Evolutionary conservation across 768 basidiomycete genomes (phyloP).

Genomic region (Collybiopsis confluens): DNA sequence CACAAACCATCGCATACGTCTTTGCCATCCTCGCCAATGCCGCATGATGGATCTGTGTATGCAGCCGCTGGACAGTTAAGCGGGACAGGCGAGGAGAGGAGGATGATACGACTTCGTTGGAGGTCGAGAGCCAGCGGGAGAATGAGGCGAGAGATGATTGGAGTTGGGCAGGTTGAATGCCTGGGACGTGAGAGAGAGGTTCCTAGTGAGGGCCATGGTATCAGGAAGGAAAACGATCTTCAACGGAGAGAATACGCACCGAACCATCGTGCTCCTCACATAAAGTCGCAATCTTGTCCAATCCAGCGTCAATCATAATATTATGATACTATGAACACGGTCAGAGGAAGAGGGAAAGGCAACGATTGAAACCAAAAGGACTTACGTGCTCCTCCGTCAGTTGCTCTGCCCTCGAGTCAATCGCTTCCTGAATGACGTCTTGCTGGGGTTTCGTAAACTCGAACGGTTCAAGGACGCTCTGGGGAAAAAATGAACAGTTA

Average conservation of each 20-base stretch:
- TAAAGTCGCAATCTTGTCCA: conserved; percentile 41
- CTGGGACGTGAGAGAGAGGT: conserved; percentile 73
- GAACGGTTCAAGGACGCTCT: conserved; percentile 67
- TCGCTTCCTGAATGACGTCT: conserved; percentile 47
- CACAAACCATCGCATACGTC: conserved; percentile 72
- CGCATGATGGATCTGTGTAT: conserved; percentile 68
- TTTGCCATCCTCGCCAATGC: conserved; percentile 64
- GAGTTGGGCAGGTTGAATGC: conserved; percentile 60
- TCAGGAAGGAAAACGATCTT: background rate
- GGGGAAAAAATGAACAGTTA: conserved; percentile 3
- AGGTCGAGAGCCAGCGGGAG: conserved; percentile 77
- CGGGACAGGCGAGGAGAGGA: conserved; percentile 76
- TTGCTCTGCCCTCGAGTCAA: conserved; percentile 56
- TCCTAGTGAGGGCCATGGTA: conserved; percentile 38
- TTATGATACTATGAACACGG: conserved; percentile 35
- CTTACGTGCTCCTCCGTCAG: conserved; percentile 85
- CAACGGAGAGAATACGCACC: conserved; percentile 26
- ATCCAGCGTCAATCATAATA: conserved; percentile 51
- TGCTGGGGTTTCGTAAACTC: conserved; percentile 64
- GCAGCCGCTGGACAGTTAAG: conserved; percentile 63
- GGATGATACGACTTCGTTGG: conserved; percentile 71
- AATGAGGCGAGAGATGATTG: conserved; percentile 64
- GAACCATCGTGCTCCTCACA: conserved; percentile 33
- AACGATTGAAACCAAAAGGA: conserved; percentile 7
- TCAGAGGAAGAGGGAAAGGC: background rate